phyloP scores from a whole-genome alignment of 441 rosid genomes.

The Adansonia grandidieri region DNA sequence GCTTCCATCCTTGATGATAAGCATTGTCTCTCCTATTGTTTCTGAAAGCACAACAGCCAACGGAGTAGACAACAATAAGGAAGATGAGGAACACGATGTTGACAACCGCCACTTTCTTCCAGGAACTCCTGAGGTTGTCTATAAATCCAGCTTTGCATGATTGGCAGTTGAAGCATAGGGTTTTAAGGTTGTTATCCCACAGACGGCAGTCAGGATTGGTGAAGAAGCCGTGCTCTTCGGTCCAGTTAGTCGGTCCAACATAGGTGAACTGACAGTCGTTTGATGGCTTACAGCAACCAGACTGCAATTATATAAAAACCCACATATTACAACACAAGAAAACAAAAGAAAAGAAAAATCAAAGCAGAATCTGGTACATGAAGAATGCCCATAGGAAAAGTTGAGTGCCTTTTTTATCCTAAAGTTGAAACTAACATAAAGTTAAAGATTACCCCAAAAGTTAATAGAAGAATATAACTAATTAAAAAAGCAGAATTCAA shows the following conservation, averaged over 20 bases:
- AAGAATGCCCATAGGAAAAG: not conserved
- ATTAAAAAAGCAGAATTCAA: not conserved
- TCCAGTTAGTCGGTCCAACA: conserved; percentile 61
- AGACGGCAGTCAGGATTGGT: conserved; percentile 55
- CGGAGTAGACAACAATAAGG: conserved; percentile 62
- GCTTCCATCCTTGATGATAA: conserved; percentile 31
- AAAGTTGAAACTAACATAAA: conserved; percentile 5
- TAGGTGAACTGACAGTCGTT: conserved; percentile 64
- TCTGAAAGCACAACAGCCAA: conserved; percentile 82
- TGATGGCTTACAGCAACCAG: conserved; percentile 95
- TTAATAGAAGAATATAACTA: not conserved
- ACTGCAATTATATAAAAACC: conserved; percentile 39
- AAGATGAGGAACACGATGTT: conserved; percentile 59
- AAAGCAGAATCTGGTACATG: not conserved
- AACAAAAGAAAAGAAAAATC: not conserved
- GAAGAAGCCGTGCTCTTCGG: not conserved
- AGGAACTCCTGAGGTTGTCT: conserved; percentile 63
- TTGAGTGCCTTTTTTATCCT: not conserved
- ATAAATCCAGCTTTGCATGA: conserved; percentile 89
- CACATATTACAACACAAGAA: not conserved
- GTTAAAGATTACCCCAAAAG: not conserved
- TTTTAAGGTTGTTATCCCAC: conserved; percentile 43
- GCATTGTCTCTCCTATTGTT: conserved; percentile 62
- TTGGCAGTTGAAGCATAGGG: conserved; percentile 71
- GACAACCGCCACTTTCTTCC: conserved; percentile 73